phyloP scores from a whole-genome alignment of 2,329 filamentous ascomycete species.

The Alternaria infectoria region DNA sequence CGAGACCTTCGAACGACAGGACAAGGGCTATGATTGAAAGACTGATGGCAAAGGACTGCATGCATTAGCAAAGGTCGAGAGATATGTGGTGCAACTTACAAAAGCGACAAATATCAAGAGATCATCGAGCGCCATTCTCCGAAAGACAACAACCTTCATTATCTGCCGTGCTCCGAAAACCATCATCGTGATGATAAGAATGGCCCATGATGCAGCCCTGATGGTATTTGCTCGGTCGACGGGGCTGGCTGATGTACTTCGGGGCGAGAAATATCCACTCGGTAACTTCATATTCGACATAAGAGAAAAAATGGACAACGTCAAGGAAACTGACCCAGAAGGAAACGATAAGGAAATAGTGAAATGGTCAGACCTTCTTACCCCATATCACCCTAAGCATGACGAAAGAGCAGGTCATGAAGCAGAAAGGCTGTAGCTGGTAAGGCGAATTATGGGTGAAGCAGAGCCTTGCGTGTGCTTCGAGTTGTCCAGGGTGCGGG shows the following conservation, averaged over 20 bases:
- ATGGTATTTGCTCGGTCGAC: constrained; percentile 28
- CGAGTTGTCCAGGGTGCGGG: not conserved
- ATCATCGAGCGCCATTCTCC: constrained; percentile 36
- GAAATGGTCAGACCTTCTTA: not conserved
- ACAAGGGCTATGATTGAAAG: constrained; percentile 34
- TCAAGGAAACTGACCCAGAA: constrained; percentile 11
- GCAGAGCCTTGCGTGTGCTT: constrained; percentile 1
- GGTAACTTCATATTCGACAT: constrained; percentile 22
- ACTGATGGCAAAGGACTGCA: constrained; percentile 33
- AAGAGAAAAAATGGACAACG: not conserved
- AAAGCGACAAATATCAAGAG: constrained; percentile 38
- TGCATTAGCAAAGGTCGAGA: constrained; percentile 7
- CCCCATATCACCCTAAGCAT: constrained; percentile 13
- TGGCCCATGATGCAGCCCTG: constrained; percentile 34
- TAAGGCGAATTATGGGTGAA: not conserved
- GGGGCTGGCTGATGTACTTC: constrained; percentile 3
- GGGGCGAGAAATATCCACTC: constrained; percentile 9
- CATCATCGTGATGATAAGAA: constrained; percentile 28
- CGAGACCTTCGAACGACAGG: constrained; percentile 35
- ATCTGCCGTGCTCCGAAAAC: constrained; percentile 34
- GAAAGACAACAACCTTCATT: constrained; percentile 34
- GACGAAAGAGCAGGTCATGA: not conserved
- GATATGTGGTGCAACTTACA: constrained; percentile 18
- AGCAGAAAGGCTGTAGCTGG: not conserved
- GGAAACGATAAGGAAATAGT: constrained; percentile 18